phyloP scores from a whole-genome alignment of 2,329 filamentous ascomycete genomes.

The Myotisia sp. region DNA sequence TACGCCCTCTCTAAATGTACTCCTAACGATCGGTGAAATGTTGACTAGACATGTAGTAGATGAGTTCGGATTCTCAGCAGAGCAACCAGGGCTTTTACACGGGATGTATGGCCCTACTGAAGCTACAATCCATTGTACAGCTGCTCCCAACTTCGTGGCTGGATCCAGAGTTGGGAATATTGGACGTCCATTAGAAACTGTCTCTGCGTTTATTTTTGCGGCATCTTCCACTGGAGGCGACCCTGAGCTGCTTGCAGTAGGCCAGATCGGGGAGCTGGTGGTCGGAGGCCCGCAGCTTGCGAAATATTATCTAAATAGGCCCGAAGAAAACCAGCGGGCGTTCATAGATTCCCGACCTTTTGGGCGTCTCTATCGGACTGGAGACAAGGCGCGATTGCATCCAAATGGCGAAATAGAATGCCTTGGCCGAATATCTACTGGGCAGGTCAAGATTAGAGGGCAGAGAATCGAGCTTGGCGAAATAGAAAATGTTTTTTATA shows the following conservation, averaged over 20 bases:
- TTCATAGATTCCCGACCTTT: conserved; percentile 53
- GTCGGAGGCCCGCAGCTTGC: conserved; percentile 71
- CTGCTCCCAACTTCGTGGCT: conserved; percentile 49
- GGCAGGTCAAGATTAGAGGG: conserved; percentile 75
- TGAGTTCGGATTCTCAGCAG: conserved; percentile 55
- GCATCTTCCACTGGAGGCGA: conserved; percentile 22
- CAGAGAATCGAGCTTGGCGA: conserved; percentile 76
- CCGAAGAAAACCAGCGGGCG: conserved; percentile 55
- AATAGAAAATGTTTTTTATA: conserved; percentile 59
- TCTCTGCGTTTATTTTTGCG: conserved; percentile 58
- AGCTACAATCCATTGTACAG: conserved; percentile 77
- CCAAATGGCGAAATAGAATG: conserved; percentile 62
- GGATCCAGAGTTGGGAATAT: conserved; percentile 52
- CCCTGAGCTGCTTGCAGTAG: conserved; percentile 46
- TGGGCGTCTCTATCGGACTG: conserved; percentile 67
- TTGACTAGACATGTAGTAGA: conserved; percentile 60
- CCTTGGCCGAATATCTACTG: conserved; percentile 61
- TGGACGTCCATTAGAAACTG: conserved; percentile 64
- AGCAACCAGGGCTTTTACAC: conserved; percentile 54
- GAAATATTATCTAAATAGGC: conserved; percentile 65
- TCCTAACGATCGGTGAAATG: conserved; percentile 90
- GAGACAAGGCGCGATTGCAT: conserved; percentile 62
- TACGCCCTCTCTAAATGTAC: conserved; percentile 52
- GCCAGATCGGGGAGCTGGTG: conserved; percentile 63
- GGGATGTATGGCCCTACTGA: conserved; percentile 94